These are phyloP conservation scores for Paspalum vaginatum DNA, from an alignment of 176 grass and related monocot genomes.

Conservation along the genomic window DNA sequence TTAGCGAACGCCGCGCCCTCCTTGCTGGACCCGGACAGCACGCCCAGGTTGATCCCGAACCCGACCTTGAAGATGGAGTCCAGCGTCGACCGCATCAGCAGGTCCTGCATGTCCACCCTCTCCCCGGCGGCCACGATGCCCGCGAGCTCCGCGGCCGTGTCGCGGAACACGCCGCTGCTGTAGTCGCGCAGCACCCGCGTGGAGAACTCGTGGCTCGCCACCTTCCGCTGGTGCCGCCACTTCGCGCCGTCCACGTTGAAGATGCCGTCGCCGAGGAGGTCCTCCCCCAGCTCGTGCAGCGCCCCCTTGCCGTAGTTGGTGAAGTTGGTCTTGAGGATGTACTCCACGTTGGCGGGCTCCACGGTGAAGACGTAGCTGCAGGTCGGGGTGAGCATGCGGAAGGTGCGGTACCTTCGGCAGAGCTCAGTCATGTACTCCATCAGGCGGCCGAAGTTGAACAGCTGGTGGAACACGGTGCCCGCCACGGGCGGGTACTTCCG, in stretches of 20 bases:
- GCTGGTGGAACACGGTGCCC: conserved; percentile 64
- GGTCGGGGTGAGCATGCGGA: conserved; percentile 60
- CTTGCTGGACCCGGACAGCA: conserved; percentile 37
- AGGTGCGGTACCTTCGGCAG: conserved; percentile 61
- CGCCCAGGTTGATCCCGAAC: conserved; percentile 60
- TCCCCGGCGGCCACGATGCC: conserved; percentile 41
- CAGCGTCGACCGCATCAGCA: conserved; percentile 72
- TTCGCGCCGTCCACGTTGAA: conserved; percentile 74
- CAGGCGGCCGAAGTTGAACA: conserved; percentile 55
- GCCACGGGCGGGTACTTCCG: conserved; percentile 59
- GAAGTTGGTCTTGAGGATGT: conserved; percentile 92
- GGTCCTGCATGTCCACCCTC: conserved; percentile 56
- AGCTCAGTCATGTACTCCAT: conserved; percentile 58
- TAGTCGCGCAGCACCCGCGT: conserved; percentile 66
- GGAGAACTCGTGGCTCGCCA: conserved; percentile 76
- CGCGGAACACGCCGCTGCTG: conserved; percentile 71
- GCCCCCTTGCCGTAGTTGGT: conserved; percentile 79
- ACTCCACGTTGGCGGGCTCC: conserved; percentile 65
- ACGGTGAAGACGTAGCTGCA: conserved; percentile 75
- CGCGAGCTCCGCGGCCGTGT: conserved; percentile 59
- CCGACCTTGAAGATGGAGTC: conserved; percentile 80
- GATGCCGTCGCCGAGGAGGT: conserved; percentile 84
- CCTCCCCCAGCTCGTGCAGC: conserved; percentile 41
- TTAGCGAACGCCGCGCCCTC: conserved; percentile 53
- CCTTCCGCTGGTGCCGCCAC: conserved; percentile 86